A percentile compares a stretch with the other conserved stretches of the same genome.
Conservation (phyloP, 495 filamentous ascomycete genomes). For the Venustampulla echinocandica region DNA sequence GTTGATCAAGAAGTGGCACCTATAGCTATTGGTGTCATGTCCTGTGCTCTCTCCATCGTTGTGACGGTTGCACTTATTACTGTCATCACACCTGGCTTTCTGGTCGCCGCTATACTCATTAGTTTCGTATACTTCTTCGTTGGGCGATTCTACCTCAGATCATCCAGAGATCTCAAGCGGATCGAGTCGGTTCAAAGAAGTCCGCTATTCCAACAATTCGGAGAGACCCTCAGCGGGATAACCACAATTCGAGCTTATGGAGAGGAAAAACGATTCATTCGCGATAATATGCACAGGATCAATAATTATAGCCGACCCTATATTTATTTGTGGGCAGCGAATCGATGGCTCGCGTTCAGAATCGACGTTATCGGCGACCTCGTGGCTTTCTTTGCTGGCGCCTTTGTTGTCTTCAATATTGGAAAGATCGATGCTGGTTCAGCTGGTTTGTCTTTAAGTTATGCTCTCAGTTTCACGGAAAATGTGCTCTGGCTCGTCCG, state of each 20-base stretch:
- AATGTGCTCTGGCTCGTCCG: constrained; percentile 96
- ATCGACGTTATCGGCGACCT: constrained; percentile 86
- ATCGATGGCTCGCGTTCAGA: constrained; percentile 91
- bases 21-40: constrained; percentile 61
- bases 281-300: constrained; percentile 83
- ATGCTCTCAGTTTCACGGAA: constrained; percentile 95
- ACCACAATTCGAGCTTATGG: constrained; percentile 98
- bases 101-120: constrained; percentile 83
- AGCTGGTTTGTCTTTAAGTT: constrained; percentile 93
- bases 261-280: constrained; percentile 84
- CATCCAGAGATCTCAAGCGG: constrained; percentile 88
- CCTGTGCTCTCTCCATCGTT: constrained; percentile 53
- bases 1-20: constrained; percentile 95
- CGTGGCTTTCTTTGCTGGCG: constrained; percentile 89
- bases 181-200: constrained; percentile 91
- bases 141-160: constrained; percentile 80
- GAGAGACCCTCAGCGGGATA: constrained; percentile 89
- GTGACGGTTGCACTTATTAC: constrained; percentile 91
- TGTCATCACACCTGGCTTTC: constrained; percentile 83
- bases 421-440: constrained; percentile 87
- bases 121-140: constrained; percentile 72
- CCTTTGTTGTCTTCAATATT: constrained; percentile 77
- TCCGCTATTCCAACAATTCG: constrained; percentile 96
- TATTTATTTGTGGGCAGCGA: constrained; percentile 95
- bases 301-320: constrained; percentile 90